Evolutionary conservation across 2,329 filamentous ascomycete species (phyloP).

Genomic region (Pleomassaria siparia): DNA sequence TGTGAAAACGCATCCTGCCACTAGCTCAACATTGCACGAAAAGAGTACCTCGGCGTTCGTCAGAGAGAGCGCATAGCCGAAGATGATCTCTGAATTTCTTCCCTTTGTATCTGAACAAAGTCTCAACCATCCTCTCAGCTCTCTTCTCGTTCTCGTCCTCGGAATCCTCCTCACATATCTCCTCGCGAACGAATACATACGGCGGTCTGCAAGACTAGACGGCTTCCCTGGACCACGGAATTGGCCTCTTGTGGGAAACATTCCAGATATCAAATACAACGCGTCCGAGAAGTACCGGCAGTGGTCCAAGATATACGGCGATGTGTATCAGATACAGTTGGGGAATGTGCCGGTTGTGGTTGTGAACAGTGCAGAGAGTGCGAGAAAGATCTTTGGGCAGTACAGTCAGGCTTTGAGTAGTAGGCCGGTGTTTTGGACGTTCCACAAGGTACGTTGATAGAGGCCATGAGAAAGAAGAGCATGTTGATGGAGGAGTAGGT

Average conservation of each 20-base stretch:
- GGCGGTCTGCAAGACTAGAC: slow-evolving; percentile 39
- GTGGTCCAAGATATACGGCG: slow-evolving; percentile 46
- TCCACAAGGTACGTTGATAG: slow-evolving; percentile 43
- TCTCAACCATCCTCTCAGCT: slow-evolving; percentile 26
- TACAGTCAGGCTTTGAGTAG: slow-evolving; percentile 47
- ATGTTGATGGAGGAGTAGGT: slow-evolving; percentile 45
- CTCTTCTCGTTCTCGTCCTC: slow-evolving; percentile 22
- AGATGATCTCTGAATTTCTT: slow-evolving; percentile 33
- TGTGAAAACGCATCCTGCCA: background rate
- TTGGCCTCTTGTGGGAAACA: slow-evolving; percentile 46
- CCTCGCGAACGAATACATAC: slow-evolving; percentile 40
- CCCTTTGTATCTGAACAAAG: slow-evolving; percentile 26
- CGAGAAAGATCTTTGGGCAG: slow-evolving; percentile 45
- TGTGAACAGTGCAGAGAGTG: slow-evolving; percentile 46
- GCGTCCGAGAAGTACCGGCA: slow-evolving; percentile 47
- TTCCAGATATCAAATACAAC: slow-evolving; percentile 46
- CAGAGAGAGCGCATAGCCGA: background rate
- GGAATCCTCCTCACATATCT: slow-evolving; percentile 39
- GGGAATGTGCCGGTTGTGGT: slow-evolving; percentile 49
- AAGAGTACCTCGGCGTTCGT: background rate
- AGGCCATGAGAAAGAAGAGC: background rate
- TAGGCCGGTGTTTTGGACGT: slow-evolving; percentile 49
- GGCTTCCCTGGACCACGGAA: slow-evolving; percentile 43
- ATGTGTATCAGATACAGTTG: slow-evolving; percentile 50
- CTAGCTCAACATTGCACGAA: background rate